phyloP scores from a whole-genome alignment of 2,329 filamentous ascomycete species.

The Fusarium vanettenii region DNA sequence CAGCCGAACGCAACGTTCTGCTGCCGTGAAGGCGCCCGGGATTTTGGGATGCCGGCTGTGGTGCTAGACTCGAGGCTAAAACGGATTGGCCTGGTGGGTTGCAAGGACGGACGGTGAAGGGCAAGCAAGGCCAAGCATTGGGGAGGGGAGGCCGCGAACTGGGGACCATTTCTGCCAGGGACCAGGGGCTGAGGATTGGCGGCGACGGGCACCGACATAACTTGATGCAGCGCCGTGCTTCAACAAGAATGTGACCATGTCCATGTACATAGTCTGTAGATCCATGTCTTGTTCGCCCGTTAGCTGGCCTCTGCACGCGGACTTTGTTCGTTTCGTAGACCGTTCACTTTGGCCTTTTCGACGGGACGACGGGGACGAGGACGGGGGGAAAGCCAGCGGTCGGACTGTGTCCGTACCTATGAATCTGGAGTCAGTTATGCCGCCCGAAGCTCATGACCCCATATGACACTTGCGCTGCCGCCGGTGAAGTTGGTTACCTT shows the following conservation, averaged over 20 bases:
- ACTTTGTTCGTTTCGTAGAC: constrained; percentile 5
- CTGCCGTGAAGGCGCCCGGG: constrained; percentile 26
- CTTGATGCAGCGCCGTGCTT: constrained; percentile 36
- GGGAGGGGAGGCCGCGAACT: constrained; percentile 16
- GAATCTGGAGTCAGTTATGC: constrained; percentile 23
- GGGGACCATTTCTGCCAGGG: constrained; percentile 23
- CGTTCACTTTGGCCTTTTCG: not conserved
- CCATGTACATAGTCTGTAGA: constrained; percentile 7
- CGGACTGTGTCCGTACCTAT: constrained; percentile 8
- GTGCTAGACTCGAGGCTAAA: constrained; percentile 19
- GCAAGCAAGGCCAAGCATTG: not conserved
- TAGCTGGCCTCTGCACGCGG: constrained; percentile 2
- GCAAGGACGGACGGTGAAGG: constrained; percentile 16
- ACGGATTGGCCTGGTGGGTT: constrained; percentile 20
- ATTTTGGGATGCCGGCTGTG: constrained; percentile 29
- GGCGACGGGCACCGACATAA: constrained; percentile 39
- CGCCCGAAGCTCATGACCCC: not conserved
- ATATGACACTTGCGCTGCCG: constrained; percentile 8
- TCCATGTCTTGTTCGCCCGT: constrained; percentile 15
- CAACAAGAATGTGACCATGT: constrained; percentile 20
- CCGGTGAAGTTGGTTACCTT: constrained; percentile 14
- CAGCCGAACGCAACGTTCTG: constrained; percentile 10
- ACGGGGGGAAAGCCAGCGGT: not conserved
- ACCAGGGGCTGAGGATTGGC: constrained; percentile 32
- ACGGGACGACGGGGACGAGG: not conserved